Percentiles rank a stretch among this genome's conserved stretches.
Conservation (phyloP, 805 yeast species). For the Yueomyces sinensis region DNA sequence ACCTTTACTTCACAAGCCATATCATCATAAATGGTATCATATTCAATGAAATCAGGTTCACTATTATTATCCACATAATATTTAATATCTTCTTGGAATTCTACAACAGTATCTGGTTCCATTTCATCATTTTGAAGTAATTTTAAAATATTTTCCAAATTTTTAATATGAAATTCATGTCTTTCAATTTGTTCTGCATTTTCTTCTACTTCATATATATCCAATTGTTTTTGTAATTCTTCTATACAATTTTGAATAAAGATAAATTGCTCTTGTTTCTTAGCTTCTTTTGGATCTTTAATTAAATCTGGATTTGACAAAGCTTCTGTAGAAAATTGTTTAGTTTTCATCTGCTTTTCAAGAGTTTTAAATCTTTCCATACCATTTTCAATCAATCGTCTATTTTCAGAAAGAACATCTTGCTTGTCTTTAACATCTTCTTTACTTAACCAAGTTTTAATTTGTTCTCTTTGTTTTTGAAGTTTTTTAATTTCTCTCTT, state of each 20-base stretch:
- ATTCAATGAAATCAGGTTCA: conserved; percentile 86
- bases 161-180: conserved; percentile 65
- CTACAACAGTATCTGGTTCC: conserved; percentile 64
- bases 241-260: conserved; percentile 64
- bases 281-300: conserved; percentile 65
- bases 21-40: conserved; percentile 83
- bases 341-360: conserved; percentile 85
- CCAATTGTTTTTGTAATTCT: conserved; percentile 71
- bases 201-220: conserved; percentile 61
- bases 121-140: conserved; percentile 68
- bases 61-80: conserved; percentile 90
- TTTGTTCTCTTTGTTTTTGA: conserved; percentile 88
- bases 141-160: conserved; percentile 66
- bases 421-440: conserved; percentile 86
- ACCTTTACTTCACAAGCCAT: conserved; percentile 40
- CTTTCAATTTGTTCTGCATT: conserved; percentile 52
- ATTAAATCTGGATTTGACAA: conserved; percentile 53
- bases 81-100: conserved; percentile 75
- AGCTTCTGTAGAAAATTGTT: conserved; percentile 90
- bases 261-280: conserved; percentile 56
- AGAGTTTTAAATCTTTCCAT: conserved; percentile 95
- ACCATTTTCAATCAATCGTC: conserved; percentile 55
- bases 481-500: conserved; percentile 91
- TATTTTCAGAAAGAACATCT: conserved; percentile 56
- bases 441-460: conserved; percentile 87